phyloP scores from a whole-genome alignment of 179 eudicot genomes.

The Drosera spatulata region DNA sequence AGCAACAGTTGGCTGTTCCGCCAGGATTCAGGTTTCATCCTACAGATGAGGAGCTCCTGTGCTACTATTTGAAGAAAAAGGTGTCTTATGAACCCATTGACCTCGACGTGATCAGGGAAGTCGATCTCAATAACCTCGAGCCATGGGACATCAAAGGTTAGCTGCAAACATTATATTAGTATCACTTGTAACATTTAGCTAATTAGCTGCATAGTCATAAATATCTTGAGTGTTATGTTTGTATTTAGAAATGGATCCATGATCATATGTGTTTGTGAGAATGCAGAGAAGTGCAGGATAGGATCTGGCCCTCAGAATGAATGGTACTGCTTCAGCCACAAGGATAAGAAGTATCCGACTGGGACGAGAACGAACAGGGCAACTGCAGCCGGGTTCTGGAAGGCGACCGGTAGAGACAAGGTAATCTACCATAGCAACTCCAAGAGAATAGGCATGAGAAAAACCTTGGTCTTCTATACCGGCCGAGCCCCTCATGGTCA shows the following conservation, averaged over 20 bases:
- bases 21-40: slow-evolving; percentile 94
- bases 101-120: slow-evolving; percentile 86
- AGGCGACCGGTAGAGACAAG: slow-evolving; percentile 88
- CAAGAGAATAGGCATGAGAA: slow-evolving; percentile 83
- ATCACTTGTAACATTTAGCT: background rate
- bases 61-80: slow-evolving; percentile 82
- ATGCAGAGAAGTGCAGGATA: slow-evolving; percentile 76
- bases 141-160: slow-evolving; percentile 98
- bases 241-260: background rate
- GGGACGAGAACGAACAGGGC: slow-evolving; percentile 87
- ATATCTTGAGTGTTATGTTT: background rate
- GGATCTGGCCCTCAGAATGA: slow-evolving; percentile 95
- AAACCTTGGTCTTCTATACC: slow-evolving; percentile 83
- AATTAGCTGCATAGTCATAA: background rate
- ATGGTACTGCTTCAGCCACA: slow-evolving; percentile 95
- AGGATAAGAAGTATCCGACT: slow-evolving; percentile 14
- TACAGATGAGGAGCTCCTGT: slow-evolving; percentile 86
- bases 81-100: slow-evolving; percentile 88
- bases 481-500: slow-evolving; percentile 98
- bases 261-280: background rate
- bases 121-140: slow-evolving; percentile 93
- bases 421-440: slow-evolving; percentile 41
- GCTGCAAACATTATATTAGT: background rate
- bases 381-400: slow-evolving; percentile 81
- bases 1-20: slow-evolving; percentile 45